These are phyloP conservation scores for Colletotrichum neosansevieriae DNA, from an alignment of 2,329 filamentous ascomycete species.

Conservation along the genomic window DNA sequence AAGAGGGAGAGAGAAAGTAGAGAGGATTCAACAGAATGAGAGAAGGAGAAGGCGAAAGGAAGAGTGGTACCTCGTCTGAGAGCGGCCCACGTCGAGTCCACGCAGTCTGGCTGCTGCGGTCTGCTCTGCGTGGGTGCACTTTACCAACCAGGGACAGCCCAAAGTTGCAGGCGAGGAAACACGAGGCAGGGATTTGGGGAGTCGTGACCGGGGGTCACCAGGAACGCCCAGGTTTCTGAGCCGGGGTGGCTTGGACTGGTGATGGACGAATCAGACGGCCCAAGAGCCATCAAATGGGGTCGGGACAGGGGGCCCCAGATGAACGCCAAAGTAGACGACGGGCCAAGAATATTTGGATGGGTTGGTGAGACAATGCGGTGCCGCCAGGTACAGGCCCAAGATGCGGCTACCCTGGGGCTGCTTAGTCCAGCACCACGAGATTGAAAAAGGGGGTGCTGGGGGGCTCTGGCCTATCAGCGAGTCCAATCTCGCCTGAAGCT, in stretches of 20 bases:
- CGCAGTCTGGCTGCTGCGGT: constrained; percentile 1
- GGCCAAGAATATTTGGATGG: constrained; percentile 36
- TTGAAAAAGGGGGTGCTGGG: constrained; percentile 40
- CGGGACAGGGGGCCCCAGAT: constrained; percentile 19
- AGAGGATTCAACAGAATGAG: constrained; percentile 13
- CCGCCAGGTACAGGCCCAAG: constrained; percentile 36
- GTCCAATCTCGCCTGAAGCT: constrained; percentile 32
- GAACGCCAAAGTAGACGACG: constrained; percentile 35
- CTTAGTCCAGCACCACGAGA: constrained; percentile 34
- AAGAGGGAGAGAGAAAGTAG: constrained; percentile 30
- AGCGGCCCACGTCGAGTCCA: constrained; percentile 2
- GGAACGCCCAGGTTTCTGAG: constrained; percentile 16
- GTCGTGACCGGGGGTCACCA: constrained; percentile 31
- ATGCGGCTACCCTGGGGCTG: constrained; percentile 38
- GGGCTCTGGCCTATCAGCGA: constrained; percentile 32
- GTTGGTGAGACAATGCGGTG: constrained; percentile 39
- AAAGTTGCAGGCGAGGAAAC: constrained; percentile 39
- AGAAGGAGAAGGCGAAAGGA: constrained; percentile 35
- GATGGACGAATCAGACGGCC: constrained; percentile 33
- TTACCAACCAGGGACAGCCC: constrained; percentile 33
- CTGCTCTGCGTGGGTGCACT: too few species aligned
- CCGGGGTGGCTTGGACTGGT: constrained; percentile 26
- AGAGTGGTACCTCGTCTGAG: constrained; percentile 37
- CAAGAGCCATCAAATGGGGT: constrained; percentile 14
- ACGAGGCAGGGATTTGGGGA: constrained; percentile 39